Conservation (phyloP, 768 basidiomycete species). For the Pleurotus eryngii region DNA sequence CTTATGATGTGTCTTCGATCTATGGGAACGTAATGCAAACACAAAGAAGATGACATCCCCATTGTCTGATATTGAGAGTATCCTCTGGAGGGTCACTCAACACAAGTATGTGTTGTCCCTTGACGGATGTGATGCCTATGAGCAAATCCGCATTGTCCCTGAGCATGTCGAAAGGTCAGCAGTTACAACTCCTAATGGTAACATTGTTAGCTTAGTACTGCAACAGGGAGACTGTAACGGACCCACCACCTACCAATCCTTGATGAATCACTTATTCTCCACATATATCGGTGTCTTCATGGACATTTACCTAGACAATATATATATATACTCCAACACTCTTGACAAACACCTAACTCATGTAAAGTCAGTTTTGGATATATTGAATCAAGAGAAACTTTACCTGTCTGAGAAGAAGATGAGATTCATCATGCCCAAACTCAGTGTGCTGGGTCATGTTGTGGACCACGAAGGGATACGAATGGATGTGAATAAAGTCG, state of each 20-base stretch:
- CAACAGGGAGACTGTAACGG: slow-evolving; percentile 9
- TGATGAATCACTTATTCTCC: slow-evolving; percentile 11
- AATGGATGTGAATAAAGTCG: too few relatives aligned
- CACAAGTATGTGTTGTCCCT: slow-evolving; percentile 16
- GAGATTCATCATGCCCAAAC: too few relatives aligned
- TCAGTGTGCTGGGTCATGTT: too few relatives aligned
- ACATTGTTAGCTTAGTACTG: slow-evolving; percentile 35
- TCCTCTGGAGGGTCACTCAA: slow-evolving; percentile 13
- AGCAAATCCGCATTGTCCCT: slow-evolving; percentile 21
- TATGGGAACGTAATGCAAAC: slow-evolving; percentile 19
- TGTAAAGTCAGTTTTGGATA: too few relatives aligned
- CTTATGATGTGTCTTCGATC: slow-evolving; percentile 16
- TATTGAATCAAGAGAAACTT: too few relatives aligned
- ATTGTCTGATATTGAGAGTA: background rate
- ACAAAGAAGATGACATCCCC: slow-evolving; percentile 9
- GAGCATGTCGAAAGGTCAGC: slow-evolving; percentile 7
- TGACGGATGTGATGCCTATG: slow-evolving; percentile 26
- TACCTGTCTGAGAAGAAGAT: too few relatives aligned
- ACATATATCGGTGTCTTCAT: slow-evolving; percentile 31
- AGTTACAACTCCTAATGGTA: slow-evolving; percentile 37
- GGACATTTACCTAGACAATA: slow-evolving; percentile 11
- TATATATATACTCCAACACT: too few relatives aligned
- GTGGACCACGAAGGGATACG: too few relatives aligned
- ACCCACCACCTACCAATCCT: too few relatives aligned
- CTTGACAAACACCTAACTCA: too few relatives aligned